Evolutionary conservation across 2,329 filamentous ascomycete species (phyloP).

Genomic region (Lecanicillium sp.): DNA sequence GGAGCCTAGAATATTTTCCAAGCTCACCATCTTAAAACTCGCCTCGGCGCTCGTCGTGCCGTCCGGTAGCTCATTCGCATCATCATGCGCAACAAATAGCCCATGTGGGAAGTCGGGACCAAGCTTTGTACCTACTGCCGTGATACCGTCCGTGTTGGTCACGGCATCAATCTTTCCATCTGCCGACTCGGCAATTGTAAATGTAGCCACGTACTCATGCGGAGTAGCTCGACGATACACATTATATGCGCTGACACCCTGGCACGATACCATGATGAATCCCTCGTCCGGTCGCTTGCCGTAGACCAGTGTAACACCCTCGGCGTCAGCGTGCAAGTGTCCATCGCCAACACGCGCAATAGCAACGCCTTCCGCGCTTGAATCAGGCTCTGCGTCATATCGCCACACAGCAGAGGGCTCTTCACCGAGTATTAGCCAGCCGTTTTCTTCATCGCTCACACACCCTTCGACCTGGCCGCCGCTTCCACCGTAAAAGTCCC

Average conservation of each 20-base stretch:
- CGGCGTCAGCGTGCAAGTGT: constrained; percentile 42
- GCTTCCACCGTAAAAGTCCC: constrained; percentile 41
- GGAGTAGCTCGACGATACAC: constrained; percentile 40
- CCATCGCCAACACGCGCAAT: constrained; percentile 38
- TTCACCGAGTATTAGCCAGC: constrained; percentile 43
- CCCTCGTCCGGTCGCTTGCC: constrained; percentile 34
- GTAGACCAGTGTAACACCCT: constrained; percentile 43
- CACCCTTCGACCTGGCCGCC: constrained; percentile 48
- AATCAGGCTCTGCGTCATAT: constrained; percentile 41
- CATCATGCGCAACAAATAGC: constrained; percentile 43
- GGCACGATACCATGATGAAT: constrained; percentile 43
- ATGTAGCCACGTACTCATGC: constrained; percentile 41
- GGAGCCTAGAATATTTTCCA: constrained; percentile 30
- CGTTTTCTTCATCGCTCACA: constrained; percentile 42
- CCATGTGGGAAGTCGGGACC: constrained; percentile 34
- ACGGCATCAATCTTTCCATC: constrained; percentile 38
- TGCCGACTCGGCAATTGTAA: constrained; percentile 35
- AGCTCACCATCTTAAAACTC: constrained; percentile 41
- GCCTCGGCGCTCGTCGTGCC: constrained; percentile 38
- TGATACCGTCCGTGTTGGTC: constrained; percentile 44
- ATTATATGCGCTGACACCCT: constrained; percentile 45
- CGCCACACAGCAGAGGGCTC: constrained; percentile 44
- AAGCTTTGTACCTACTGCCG: constrained; percentile 35
- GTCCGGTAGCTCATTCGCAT: constrained; percentile 40
- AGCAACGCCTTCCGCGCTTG: constrained; percentile 22